Evolutionary conservation across 306 rosid species (phyloP), one percentile per base, ranked within the genome.

Genomic region (Dalbergia cochinchinensis): DNA sequence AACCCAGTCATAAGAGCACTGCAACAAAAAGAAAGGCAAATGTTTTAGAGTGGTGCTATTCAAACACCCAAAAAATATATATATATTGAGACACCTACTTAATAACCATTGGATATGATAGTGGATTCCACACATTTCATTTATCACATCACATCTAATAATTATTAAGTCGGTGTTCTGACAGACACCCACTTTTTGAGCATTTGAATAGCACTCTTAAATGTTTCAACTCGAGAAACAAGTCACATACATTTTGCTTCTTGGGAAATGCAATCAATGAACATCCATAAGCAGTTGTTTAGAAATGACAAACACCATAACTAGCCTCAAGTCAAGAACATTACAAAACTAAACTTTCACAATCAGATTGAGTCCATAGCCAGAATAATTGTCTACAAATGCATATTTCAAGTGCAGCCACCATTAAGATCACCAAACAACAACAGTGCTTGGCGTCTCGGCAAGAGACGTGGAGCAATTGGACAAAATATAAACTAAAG

Each of bases 1-100:
- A 94, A 94, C 18, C 42, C 68, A 19, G 92, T 90, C 97, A 94
- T 92, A 68, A 94, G 71, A 78, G 87, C 91, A 62, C 96, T 94
- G 91, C 91, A 88, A 19, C 51, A 65, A 80, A 80, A 4, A 65
- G 44, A 79, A 51, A 65, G 34, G 61, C 37, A 78, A 78, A 64
- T 33, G 13, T 63, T 54, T 67, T 72, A n/a, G n/a, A n/a, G n/a
- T n/a, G n/a, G n/a, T n/a, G n/a, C n/a, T n/a, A n/a, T n/a, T n/a
- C n/a, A n/a, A n/a, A n/a, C n/a, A n/a, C n/a, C n/a, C n/a, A n/a
- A n/a, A n/a, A n/a, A n/a, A n/a, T n/a, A n/a, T n/a, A n/a, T n/a
- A n/a, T n/a, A n/a, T n/a, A n/a, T n/a, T n/a, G n/a, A n/a, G n/a
- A n/a, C n/a, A n/a, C n/a, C n/a, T n/a, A n/a, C n/a, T n/a, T n/a